Base-by-base conservation (phyloP, 2,329 filamentous ascomycete species). In the Fusarium oxysporum region DNA sequence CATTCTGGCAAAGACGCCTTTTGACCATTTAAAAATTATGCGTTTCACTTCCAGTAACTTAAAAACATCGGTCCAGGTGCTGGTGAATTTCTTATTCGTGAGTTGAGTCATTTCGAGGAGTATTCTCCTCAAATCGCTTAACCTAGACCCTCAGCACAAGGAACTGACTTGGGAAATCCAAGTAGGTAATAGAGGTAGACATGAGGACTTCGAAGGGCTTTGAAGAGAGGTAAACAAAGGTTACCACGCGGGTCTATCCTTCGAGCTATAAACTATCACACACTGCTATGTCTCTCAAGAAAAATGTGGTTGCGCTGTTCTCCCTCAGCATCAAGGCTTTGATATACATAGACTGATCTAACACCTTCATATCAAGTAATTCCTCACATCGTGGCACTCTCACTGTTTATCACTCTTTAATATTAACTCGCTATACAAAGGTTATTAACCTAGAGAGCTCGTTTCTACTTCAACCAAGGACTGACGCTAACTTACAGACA, bases 211-310 rank as follows among this genome's bases (percentile, higher is more conserved):
- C 3, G 3, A 23, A n/a, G 13, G 21, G 3, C 4, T 25, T 25
- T 21, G 8, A 12, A 21, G 48, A 8, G 13, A 16, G 2, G 8
- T 5, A 11, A 25, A 8, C 17, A 8, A 14, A 14, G 1, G 2
- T 2, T 7, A 8, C 1, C 6, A 4, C 1, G 0, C 1, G 12
- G 4, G 12, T 10, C 3, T 25, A 8, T 19, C 8, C 3, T 5
- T 11, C 6, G 17, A 51, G 8, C 17, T 51, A 23, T 25, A 1
- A 50, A 23, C 8, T 10, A 2, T 6, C 16, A 11, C 16, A 25
- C 11, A 17, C 14, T 32, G 19, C 6, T 4, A 3, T 48, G 21
- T n/a, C 2, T 51, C n/a, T 25, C 6, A 6, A 9, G 12, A 5
- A 3, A 4, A 10, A 51, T 1, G 4, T 11, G 14, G 30, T 6